These are phyloP conservation scores for Xerocomus brunneocitrinus DNA, from an alignment of 768 basidiomycete species.

Conservation along the genomic window DNA sequence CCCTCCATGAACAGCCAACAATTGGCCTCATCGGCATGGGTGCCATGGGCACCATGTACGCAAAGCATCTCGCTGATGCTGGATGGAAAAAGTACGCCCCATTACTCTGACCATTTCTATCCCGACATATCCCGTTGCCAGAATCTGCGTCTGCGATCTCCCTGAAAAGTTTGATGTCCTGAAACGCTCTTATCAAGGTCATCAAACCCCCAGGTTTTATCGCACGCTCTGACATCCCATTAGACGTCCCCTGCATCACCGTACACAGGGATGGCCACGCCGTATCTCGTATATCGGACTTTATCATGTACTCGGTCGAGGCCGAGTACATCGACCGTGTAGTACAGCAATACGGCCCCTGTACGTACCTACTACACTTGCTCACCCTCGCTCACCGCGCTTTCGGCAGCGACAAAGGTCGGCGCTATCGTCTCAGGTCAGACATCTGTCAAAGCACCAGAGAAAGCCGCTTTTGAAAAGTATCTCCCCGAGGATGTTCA, in stretches of 20 bases:
- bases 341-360: conserved; percentile 89
- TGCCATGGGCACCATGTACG: conserved; percentile 96
- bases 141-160: conserved; percentile 87
- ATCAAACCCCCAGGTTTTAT: not conserved
- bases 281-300: conserved; percentile 86
- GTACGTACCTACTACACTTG: conserved; percentile 40
- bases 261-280: conserved; percentile 78
- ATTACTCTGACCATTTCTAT: not conserved
- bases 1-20: conserved; percentile 55
- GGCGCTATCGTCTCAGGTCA: conserved; percentile 92
- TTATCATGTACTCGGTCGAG: conserved; percentile 93
- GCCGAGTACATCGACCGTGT: conserved; percentile 81
- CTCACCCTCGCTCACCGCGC: not conserved
- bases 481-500: conserved; percentile 81
- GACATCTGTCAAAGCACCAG: conserved; percentile 95
- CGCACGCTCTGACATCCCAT: conserved; percentile 7
- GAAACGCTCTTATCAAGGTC: conserved; percentile 57
- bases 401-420: conserved; percentile 73
- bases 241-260: conserved; percentile 57
- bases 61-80: conserved; percentile 63
- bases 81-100: conserved; percentile 75
- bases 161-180: conserved; percentile 69
- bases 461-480: conserved; percentile 83
- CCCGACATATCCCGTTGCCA: conserved; percentile 25
- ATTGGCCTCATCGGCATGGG: conserved; percentile 98